These are phyloP conservation scores for Ophiosphaerella narmari DNA, from an alignment of 2,329 filamentous ascomycete species.

Conservation along the genomic window DNA sequence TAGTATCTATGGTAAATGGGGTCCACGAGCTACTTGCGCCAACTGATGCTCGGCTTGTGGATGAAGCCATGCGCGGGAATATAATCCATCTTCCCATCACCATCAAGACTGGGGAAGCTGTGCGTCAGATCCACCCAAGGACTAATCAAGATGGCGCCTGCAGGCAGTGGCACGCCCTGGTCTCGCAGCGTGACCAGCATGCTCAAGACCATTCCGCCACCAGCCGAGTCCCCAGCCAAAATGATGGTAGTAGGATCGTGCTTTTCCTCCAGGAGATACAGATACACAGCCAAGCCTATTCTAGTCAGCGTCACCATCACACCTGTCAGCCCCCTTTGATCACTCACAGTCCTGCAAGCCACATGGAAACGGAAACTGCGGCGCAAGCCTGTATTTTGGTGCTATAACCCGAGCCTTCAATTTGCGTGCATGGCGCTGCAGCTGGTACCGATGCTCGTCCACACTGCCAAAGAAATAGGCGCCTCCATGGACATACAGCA, in stretches of 20 bases:
- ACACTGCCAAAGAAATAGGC: constrained; percentile 96
- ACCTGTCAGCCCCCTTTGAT: neutral
- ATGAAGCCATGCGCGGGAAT: constrained; percentile 87
- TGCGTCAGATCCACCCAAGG: constrained; percentile 97
- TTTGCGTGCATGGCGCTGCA: constrained; percentile 94
- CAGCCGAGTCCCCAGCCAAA: constrained; percentile 89
- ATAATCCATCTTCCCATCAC: constrained; percentile 77
- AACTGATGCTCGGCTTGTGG: constrained; percentile 85
- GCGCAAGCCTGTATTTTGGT: constrained; percentile 81
- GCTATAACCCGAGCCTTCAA: constrained; percentile 88
- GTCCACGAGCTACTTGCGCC: constrained; percentile 57
- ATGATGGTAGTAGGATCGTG: constrained; percentile 83
- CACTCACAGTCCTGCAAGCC: constrained; percentile 77
- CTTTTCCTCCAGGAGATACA: constrained; percentile 72
- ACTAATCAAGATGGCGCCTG: constrained; percentile 86
- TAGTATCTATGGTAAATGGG: neutral
- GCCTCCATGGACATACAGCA: constrained; percentile 93
- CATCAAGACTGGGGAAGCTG: constrained; percentile 87
- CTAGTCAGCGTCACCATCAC: constrained; percentile 5
- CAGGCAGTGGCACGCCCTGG: constrained; percentile 79
- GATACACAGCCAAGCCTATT: constrained; percentile 72
- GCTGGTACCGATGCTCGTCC: constrained; percentile 96
- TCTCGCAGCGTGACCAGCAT: constrained; percentile 82
- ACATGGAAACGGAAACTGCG: constrained; percentile 95
- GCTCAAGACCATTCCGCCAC: constrained; percentile 83